Percentiles rank a stretch among this genome's conserved stretches.
These are phyloP conservation scores for Volvox africanus DNA, from an alignment of 139 green algal genomes.

Conservation along the genomic window DNA sequence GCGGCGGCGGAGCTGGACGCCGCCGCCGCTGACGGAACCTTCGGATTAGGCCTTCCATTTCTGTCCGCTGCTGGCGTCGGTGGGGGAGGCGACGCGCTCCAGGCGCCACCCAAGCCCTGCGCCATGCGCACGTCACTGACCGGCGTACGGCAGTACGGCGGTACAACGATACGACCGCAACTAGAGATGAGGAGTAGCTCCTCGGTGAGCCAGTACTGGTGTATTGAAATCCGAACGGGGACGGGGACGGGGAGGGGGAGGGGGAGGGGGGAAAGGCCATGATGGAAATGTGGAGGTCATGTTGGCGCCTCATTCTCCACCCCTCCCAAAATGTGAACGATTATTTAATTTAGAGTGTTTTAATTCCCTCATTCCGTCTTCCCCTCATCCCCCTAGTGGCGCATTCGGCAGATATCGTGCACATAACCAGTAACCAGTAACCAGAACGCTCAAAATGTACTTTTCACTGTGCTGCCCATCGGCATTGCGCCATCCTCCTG, in stretches of 20 bases:
- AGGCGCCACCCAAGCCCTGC: slow-evolving; percentile 9
- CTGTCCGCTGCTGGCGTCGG: neutral
- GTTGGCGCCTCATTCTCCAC: no score
- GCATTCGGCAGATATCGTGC: no score
- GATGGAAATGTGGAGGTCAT: no score
- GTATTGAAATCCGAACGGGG: no score
- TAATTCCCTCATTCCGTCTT: no score
- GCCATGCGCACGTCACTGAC: slow-evolving; percentile 7
- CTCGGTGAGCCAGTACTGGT: neutral
- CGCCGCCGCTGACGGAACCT: neutral
- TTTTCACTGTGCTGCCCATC: neutral
- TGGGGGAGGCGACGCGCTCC: neutral
- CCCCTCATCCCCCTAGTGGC: no score
- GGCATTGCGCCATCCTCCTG: neutral
- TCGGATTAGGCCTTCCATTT: neutral
- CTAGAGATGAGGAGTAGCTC: neutral
- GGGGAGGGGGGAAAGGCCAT: no score
- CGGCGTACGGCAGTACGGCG: neutral
- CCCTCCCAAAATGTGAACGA: no score
- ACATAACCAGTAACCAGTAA: no score
- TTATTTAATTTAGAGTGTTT: no score
- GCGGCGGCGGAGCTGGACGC: neutral
- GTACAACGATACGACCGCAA: neutral
- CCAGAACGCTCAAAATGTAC: no score
- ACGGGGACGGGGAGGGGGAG: no score